Base-by-base conservation (phyloP, 2,329 filamentous ascomycete genomes). In the Geosmithia putterillii region DNA sequence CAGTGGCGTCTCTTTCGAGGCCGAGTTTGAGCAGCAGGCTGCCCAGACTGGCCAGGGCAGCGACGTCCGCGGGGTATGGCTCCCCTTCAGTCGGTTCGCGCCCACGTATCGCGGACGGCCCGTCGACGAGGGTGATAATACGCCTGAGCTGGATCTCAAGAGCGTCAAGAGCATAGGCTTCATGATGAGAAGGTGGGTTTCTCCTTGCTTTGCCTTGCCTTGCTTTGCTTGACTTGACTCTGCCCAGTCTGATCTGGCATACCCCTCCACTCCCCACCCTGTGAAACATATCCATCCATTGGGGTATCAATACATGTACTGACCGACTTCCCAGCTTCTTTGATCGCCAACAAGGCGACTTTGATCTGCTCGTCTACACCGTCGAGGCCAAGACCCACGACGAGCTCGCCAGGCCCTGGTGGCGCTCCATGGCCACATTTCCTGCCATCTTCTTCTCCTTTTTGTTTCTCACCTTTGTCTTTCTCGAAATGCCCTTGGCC, bases 131-230 rank as follows among this genome's bases (percentile, higher is more conserved):
- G 10, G 10, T 32, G 28, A 12, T 32, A 14, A 14, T 5, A 74
- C 74, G 0, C 58, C 67, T 45, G 67, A 72, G 5, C 57, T 92
- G 50, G 66, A 87, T 51, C 53, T 73, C 48, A 66, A 65, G 40
- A 65, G 66, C 38, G 66, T 92, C 35, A 82, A 75, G 61, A 69
- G 83, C 40, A 65, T 90, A 23, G 81, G 79, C 42, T 68, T 92
- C 46, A 89, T 92, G 86, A 83, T 84, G 70, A 67, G 86, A 57
- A 92, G 86, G 85, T 86, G 60, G 46, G 65, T 56, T 14, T 34
- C 7, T 34, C 8, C 17, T 20, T 39, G 7, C 20, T 39, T 39
- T 9, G 9, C 15, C 20, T 20, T 39, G 5, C 19, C 15, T 20
- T 22, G 9, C 19, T 39, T 39, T 20, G 7, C 19, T 39, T 20